Base-by-base conservation (phyloP, 2,329 filamentous ascomycete species). In the Aspergillus pseudonomiae region DNA sequence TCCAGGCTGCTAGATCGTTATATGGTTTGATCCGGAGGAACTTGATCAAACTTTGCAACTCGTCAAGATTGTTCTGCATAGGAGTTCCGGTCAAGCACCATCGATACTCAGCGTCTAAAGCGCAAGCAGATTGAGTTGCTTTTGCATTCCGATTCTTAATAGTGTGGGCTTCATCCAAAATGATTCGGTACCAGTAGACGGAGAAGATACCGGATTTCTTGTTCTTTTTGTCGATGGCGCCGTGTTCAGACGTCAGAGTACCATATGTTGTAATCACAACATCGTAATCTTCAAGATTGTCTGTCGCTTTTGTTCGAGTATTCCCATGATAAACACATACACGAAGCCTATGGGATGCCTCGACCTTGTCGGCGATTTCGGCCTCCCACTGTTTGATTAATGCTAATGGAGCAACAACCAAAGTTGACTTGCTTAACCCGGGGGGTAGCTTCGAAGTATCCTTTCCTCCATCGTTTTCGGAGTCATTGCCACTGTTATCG, bases 91-190 rank as follows among this genome's bases (percentile, higher is more conserved):
- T 97, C 65, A 99, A 81, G 74, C 95, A 98, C 95, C 95, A 99
- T 65, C 95, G 86, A 73, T 97, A 98, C 75, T 95, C 91, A 24
- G 92, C 89, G 34, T 90, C 84, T 36, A 99, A 80, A 1, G 92
- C 92, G 74, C 90, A 99, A 68, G 92, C 95, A 1, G 95, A 94
- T 76, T 97, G 93, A 1, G 94, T 97, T 46, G 92, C 90, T 79
- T 99, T 99, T 26, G 95, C 93, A 69, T 96, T 97, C 67, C 94
- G 90, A 75, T 99, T 99, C 81, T 99, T 99, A 85, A 99, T 97
- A 1, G 92, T 96, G 77, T 99, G 95, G 1, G 95, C 95, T 81
- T 99, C 95, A 67, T 99, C 95, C 2, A 99, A 85, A 67, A 99
- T 94, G 65, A 97, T 87, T 58, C 95, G 91, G 81, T 95, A 98